A percentile compares a stretch with the other conserved stretches of the same genome.
phyloP scores from a whole-genome alignment of 108 stramenopile species.

The Pseudonitzschia delicatissima region DNA sequence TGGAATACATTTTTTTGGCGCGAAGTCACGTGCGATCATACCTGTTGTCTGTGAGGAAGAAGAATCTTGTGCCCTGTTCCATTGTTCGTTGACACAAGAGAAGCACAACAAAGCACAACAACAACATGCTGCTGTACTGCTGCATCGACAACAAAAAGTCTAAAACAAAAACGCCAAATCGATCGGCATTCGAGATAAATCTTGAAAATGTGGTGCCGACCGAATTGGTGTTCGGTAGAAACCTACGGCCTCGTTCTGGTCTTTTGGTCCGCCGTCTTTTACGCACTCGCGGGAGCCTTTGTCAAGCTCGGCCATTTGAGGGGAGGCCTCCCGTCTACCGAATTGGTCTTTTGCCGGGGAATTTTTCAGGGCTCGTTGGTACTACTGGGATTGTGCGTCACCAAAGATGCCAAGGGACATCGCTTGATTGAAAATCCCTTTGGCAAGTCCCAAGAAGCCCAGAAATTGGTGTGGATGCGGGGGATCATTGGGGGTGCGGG shows the following conservation, averaged over 20 bases:
- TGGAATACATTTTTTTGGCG: too few relatives aligned
- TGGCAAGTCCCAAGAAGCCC: conserved; percentile 14
- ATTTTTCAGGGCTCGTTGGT: conserved; percentile 41
- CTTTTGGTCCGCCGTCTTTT: conserved; percentile 3
- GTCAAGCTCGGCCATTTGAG: neutral
- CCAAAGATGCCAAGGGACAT: conserved; percentile 12
- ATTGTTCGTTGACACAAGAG: too few relatives aligned
- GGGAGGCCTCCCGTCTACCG: conserved; percentile 37
- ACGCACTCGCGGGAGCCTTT: conserved; percentile 9
- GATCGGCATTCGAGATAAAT: too few relatives aligned
- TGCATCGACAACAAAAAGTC: too few relatives aligned
- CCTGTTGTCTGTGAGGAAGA: too few relatives aligned
- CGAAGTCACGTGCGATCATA: too few relatives aligned
- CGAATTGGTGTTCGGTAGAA: neutral
- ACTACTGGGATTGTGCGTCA: conserved; percentile 30
- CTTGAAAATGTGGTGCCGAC: neutral
- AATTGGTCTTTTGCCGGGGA: conserved; percentile 45
- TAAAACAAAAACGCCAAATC: too few relatives aligned
- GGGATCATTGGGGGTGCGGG: conserved; percentile 45
- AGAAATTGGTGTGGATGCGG: conserved; percentile 29
- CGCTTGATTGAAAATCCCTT: conserved; percentile 30
- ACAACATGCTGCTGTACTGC: too few relatives aligned
- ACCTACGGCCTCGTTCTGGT: conserved; percentile 11
- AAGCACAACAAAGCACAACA: too few relatives aligned
- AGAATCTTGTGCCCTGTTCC: too few relatives aligned